Evolutionary conservation across 2,329 filamentous ascomycete species (phyloP).

Genomic region (Huntiella decipiens): DNA sequence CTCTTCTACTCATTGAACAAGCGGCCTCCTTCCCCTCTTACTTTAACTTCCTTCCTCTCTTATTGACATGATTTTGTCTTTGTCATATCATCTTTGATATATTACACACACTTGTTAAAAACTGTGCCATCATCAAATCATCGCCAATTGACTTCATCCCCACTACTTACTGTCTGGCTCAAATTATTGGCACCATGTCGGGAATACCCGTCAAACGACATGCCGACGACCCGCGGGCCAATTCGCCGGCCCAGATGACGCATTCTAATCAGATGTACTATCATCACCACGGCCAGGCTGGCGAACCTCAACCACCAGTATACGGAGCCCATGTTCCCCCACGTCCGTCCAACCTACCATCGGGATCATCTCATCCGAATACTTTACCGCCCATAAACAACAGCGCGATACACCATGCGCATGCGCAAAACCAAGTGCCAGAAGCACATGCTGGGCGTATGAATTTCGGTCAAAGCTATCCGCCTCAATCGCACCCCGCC

Average conservation of each 20-base stretch:
- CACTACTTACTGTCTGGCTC: background rate
- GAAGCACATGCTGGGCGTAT: too few relatives aligned
- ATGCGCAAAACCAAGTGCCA: too few relatives aligned
- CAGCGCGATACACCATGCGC: too few relatives aligned
- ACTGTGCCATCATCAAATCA: background rate
- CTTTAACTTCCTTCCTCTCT: background rate
- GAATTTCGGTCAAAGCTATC: too few relatives aligned
- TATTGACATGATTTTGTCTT: background rate
- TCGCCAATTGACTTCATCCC: background rate
- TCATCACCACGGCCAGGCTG: too few relatives aligned
- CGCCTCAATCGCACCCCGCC: background rate
- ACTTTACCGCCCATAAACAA: too few relatives aligned
- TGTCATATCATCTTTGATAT: background rate
- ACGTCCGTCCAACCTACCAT: background rate
- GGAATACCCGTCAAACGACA: slow-evolving; percentile 3
- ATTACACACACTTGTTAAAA: background rate
- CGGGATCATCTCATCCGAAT: background rate
- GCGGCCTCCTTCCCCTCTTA: background rate
- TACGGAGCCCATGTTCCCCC: background rate
- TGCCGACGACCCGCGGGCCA: background rate
- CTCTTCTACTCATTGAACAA: too few relatives aligned
- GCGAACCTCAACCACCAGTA: too few relatives aligned
- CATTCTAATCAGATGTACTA: too few relatives aligned
- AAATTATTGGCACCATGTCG: background rate
- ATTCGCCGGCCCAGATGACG: too few relatives aligned